Evolutionary conservation across 2,329 filamentous ascomycete species (phyloP).

Genomic region (Pestalotiopsis fici): DNA sequence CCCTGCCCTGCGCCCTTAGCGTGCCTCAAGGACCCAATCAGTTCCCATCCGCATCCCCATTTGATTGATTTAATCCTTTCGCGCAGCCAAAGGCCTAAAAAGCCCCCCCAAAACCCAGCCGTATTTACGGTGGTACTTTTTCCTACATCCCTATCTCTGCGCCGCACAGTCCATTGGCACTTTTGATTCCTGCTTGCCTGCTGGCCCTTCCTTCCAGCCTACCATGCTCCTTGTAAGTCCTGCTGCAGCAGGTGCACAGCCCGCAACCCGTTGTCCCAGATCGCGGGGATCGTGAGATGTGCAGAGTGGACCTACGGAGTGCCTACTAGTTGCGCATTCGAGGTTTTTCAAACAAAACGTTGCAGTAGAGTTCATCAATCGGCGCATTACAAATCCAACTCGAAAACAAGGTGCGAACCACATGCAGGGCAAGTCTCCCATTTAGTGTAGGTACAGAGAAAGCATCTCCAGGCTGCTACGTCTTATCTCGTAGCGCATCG

Average conservation of each 20-base stretch:
- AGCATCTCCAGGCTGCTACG: background rate
- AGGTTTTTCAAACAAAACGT: no score
- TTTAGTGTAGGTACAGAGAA: background rate
- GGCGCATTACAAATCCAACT: background rate
- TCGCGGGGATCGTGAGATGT: background rate
- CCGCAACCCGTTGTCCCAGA: background rate
- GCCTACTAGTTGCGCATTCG: no score
- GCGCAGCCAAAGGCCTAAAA: background rate
- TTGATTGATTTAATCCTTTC: background rate
- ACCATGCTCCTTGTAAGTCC: no score
- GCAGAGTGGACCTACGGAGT: background rate
- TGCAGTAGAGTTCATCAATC: no score
- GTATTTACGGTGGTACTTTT: background rate
- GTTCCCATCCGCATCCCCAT: background rate
- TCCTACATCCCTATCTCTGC: background rate
- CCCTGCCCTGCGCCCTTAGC: background rate
- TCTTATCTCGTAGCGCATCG: background rate
- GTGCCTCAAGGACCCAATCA: background rate
- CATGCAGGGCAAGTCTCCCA: no score
- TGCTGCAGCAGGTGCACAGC: background rate
- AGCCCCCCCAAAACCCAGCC: background rate
- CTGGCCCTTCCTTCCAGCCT: background rate
- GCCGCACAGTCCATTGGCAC: background rate
- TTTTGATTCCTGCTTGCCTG: background rate
- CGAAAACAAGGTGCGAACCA: no score